phyloP scores from a whole-genome alignment of 2,329 filamentous ascomycete genomes.

The Diplodia scrobiculata region DNA sequence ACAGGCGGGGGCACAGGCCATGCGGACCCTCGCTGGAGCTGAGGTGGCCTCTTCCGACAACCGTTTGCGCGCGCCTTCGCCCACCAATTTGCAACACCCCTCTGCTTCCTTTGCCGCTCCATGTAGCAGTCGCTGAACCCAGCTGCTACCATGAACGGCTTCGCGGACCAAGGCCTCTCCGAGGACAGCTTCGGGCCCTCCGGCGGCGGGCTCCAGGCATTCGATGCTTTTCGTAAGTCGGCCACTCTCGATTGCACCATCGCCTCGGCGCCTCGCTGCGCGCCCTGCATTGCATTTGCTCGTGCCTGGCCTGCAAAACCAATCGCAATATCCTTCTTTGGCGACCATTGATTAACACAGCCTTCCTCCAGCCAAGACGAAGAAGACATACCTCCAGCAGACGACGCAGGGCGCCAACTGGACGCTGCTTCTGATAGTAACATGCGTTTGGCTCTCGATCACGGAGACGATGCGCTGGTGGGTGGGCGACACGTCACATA shows the following conservation, averaged over 20 bases:
- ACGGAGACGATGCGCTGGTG: constrained; percentile 82
- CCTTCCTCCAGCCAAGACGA: constrained; percentile 76
- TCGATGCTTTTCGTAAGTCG: constrained; percentile 91
- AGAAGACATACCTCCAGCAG: constrained; percentile 84
- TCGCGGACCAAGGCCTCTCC: constrained; percentile 66
- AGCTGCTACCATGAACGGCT: constrained; percentile 69
- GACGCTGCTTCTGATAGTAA: constrained; percentile 77
- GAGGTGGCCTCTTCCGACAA: constrained; percentile 27
- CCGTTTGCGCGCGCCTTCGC: constrained; percentile 6
- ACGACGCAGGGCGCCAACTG: constrained; percentile 89
- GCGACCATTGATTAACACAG: constrained; percentile 2
- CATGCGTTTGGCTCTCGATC: constrained; percentile 74
- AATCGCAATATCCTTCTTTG: not conserved
- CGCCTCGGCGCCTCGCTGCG: constrained; percentile 2
- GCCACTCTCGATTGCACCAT: constrained; percentile 7
- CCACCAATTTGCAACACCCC: not conserved
- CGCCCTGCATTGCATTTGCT: not conserved
- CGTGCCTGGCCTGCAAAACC: not conserved
- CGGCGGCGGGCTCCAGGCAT: constrained; percentile 68
- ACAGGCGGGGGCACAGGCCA: constrained; percentile 21
- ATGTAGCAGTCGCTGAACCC: constrained; percentile 20
- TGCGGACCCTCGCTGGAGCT: constrained; percentile 17
- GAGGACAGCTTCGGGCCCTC: constrained; percentile 75
- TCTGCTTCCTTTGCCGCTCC: constrained; percentile 7
- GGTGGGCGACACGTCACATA: constrained; percentile 78